phyloP scores from a whole-genome alignment of 2,329 filamentous ascomycete genomes.

The Phyllosticta ampelicida region DNA sequence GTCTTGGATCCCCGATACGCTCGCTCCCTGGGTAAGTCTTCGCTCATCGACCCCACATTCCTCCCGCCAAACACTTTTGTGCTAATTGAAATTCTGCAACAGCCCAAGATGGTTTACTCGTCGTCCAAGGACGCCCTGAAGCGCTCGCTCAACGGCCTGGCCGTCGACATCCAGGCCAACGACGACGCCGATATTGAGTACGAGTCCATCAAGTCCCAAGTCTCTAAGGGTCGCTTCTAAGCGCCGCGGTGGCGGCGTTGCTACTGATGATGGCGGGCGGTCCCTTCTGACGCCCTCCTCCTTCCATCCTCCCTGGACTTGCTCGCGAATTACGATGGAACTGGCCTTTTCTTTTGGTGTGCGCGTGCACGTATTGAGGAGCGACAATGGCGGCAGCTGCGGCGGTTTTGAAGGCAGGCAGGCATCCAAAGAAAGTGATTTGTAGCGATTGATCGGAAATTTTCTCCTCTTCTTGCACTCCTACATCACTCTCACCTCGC shows the following conservation, averaged over 20 bases:
- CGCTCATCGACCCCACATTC: not conserved
- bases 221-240: constrained; percentile 40
- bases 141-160: constrained; percentile 64
- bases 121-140: constrained; percentile 81
- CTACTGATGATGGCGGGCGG: not conserved
- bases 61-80: not conserved
- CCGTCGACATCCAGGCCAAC: constrained; percentile 71
- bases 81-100: not conserved
- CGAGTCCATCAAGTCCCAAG: constrained; percentile 51
- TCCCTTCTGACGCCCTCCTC: not conserved
- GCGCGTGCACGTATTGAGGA: not conserved
- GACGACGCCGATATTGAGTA: constrained; percentile 74
- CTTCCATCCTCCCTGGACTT: not conserved
- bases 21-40: constrained; percentile 57
- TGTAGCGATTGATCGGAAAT: not conserved
- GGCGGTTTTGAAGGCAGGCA: not conserved
- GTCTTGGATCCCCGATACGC: constrained; percentile 73
- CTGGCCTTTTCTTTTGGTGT: not conserved
- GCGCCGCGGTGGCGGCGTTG: constrained; percentile 8
- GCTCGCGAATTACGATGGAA: not conserved
- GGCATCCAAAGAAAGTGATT: not conserved
- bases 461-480: not conserved
- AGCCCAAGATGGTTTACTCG: constrained; percentile 86
- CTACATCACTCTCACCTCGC: not conserved
- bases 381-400: not conserved